Evolutionary conservation across 176 grass and related monocot species (phyloP).

Genomic region (Cocos nucifera): DNA sequence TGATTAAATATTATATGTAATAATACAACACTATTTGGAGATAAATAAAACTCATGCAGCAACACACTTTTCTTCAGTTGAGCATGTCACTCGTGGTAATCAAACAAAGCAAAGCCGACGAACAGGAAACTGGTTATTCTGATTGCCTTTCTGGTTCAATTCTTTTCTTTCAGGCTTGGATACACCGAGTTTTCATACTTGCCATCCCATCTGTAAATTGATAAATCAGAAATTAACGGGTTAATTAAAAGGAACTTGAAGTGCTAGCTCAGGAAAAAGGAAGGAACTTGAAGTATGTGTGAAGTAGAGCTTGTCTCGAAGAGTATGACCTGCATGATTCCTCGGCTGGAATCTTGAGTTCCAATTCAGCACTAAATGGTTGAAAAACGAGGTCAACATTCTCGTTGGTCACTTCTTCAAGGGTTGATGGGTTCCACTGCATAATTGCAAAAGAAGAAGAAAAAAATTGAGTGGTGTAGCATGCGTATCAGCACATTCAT

Average conservation of each 20-base stretch:
- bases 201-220: conserved; percentile 59
- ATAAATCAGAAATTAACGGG: conserved; percentile 7
- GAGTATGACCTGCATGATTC: conserved; percentile 53
- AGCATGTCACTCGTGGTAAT: too few relatives aligned
- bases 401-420: conserved; percentile 56
- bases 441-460: conserved; percentile 14
- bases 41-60: too few relatives aligned
- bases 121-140: too few relatives aligned
- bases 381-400: conserved; percentile 53
- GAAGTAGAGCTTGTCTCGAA: neutral
- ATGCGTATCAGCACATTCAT: too few relatives aligned
- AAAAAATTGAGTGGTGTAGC: neutral
- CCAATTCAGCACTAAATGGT: conserved; percentile 57
- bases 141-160: too few relatives aligned
- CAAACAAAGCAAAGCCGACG: too few relatives aligned
- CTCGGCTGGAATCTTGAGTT: conserved; percentile 53
- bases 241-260: neutral
- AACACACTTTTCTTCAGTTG: too few relatives aligned
- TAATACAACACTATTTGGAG: too few relatives aligned
- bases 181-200: conserved; percentile 73
- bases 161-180: neutral
- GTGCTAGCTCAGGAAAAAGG: neutral
- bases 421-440: conserved; percentile 64
- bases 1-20: too few relatives aligned
- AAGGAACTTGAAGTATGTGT: neutral